Percentiles rank a stretch among this genome's conserved stretches.
Evolutionary conservation across 1,284 basidiomycete species (phyloP).

Genomic region (Xerocomus nothofagi): DNA sequence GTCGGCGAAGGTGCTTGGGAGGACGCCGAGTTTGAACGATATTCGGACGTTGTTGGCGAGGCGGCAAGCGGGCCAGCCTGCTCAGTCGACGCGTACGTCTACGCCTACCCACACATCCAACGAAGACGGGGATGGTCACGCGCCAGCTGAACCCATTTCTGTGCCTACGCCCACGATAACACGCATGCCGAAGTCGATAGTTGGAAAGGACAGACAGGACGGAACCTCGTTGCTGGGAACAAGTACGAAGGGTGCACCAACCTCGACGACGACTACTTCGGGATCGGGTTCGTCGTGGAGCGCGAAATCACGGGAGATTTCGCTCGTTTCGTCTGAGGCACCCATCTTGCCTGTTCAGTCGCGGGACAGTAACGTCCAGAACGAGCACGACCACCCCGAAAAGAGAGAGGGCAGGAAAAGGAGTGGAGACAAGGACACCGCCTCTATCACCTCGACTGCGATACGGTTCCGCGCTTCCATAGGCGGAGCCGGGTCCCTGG

Average conservation of each 20-base stretch:
- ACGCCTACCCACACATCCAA: not conserved
- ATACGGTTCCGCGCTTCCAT: not conserved
- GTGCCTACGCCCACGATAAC: too few species aligned
- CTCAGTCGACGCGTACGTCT: not conserved
- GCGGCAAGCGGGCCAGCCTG: conserved; percentile 3
- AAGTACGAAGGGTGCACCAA: not conserved
- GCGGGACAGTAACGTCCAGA: not conserved
- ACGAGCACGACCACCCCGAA: not conserved
- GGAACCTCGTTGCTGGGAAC: not conserved
- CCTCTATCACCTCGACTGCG: not conserved
- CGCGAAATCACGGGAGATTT: not conserved
- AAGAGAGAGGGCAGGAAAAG: not conserved
- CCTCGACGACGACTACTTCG: not conserved
- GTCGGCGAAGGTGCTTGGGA: not conserved
- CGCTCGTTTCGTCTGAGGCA: conserved; percentile 18
- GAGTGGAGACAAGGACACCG: not conserved
- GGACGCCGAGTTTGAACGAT: conserved; percentile 19
- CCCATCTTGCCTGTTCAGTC: conserved; percentile 26
- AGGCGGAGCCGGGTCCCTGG: not conserved
- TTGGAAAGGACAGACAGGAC: not conserved
- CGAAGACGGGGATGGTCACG: not conserved
- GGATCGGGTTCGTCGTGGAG: not conserved
- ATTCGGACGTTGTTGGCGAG: conserved; percentile 20
- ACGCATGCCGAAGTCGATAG: not conserved
- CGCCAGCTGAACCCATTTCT: not conserved